phyloP scores from a whole-genome alignment of 352 stramenopile genomes.

The Pythium brachiatum region DNA sequence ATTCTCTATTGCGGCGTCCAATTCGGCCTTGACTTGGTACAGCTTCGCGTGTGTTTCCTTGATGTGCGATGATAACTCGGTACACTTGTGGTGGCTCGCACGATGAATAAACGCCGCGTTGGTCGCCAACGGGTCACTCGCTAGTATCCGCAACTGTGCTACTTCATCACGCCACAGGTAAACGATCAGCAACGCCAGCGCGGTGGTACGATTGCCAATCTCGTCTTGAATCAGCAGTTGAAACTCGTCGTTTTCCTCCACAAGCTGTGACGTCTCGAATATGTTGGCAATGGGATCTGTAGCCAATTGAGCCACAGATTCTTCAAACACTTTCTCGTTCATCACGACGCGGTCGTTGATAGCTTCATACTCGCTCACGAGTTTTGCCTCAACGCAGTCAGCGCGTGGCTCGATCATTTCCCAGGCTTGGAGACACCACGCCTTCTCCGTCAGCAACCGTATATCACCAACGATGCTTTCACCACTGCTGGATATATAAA shows the following conservation, averaged over 20 bases:
- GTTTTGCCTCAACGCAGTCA: no score
- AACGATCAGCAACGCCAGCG: constrained; percentile 33
- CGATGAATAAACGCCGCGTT: constrained; percentile 3
- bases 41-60: not conserved
- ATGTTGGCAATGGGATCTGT: constrained; percentile 21
- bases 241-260: constrained; percentile 39
- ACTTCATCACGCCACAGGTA: constrained; percentile 11
- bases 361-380: constrained; percentile 4
- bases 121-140: not conserved
- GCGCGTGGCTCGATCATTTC: no score
- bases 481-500: no score
- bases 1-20: not conserved
- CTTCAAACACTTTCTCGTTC: constrained; percentile 36
- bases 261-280: constrained; percentile 21
- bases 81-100: constrained; percentile 1
- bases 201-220: constrained; percentile 27
- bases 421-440: no score
- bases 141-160: not conserved
- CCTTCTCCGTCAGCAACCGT: no score
- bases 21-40: not conserved
- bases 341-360: constrained; percentile 10
- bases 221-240: constrained; percentile 32
- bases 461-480: no score
- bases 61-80: not conserved
- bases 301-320: constrained; percentile 19